Evolutionary conservation across 176 grass and related monocot species (phyloP).

Genomic region (Neostapfia colusana): DNA sequence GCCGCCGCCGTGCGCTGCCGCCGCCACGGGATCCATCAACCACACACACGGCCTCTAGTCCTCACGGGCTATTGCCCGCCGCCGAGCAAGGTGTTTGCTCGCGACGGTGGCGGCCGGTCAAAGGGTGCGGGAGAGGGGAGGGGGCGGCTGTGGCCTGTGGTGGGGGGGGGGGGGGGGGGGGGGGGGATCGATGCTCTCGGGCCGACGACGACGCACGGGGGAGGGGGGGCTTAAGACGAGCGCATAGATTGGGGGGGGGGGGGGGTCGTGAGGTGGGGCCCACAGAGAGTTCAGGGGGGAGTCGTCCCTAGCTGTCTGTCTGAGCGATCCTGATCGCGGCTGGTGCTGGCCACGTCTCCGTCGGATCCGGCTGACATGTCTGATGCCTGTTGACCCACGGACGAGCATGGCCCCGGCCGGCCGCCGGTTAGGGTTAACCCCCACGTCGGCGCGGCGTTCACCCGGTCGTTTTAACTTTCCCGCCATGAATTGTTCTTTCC

Average conservation of each 20-base stretch:
- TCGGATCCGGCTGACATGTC: slow-evolving; percentile 51
- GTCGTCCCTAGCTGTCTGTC: slow-evolving; percentile 43
- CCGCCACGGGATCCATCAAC: slow-evolving; percentile 76
- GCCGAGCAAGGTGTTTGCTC: background rate
- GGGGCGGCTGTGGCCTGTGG: background rate
- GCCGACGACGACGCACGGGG: background rate
- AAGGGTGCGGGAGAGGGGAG: slow-evolving; percentile 5
- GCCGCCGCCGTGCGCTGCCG: slow-evolving; percentile 45
- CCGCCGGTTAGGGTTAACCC: too few species aligned
- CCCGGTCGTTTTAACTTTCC: background rate
- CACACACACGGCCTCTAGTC: background rate
- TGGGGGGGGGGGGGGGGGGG: too few species aligned
- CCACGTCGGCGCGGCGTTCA: background rate
- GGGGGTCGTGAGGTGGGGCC: slow-evolving; percentile 19
- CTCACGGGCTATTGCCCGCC: background rate
- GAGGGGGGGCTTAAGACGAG: slow-evolving; percentile 58
- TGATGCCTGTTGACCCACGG: slow-evolving; percentile 39
- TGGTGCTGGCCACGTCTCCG: slow-evolving; percentile 58
- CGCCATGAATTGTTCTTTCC: background rate
- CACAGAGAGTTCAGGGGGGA: background rate
- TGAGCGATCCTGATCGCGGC: slow-evolving; percentile 27
- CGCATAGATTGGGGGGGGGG: slow-evolving; percentile 53
- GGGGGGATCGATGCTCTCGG: too few species aligned
- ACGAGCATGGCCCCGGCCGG: background rate
- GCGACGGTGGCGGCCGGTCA: slow-evolving; percentile 29